Percentiles rank a stretch among this genome's conserved stretches.
phyloP scores from a whole-genome alignment of 2,329 filamentous ascomycete genomes.

The Aspergillus sojae region DNA sequence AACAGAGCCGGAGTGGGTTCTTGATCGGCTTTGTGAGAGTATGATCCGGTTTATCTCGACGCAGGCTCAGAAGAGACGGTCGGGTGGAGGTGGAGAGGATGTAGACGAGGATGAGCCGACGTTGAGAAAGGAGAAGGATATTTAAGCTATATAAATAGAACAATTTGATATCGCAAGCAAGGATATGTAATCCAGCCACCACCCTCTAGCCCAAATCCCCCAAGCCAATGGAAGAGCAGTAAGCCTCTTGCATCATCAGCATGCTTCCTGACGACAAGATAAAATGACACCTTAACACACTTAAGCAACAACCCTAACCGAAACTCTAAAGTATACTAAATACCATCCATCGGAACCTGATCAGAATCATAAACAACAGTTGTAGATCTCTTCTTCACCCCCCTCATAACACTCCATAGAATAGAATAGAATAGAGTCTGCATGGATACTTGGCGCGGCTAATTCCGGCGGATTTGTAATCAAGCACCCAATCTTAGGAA shows the following conservation, averaged over 20 bases:
- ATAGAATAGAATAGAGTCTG: too few relatives aligned
- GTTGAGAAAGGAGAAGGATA: conserved; percentile 27
- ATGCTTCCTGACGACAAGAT: not conserved
- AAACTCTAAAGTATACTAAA: not conserved
- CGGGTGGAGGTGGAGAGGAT: not conserved
- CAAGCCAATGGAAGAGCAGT: not conserved
- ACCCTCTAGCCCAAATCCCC: not conserved
- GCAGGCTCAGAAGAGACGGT: conserved; percentile 18
- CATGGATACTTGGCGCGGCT: too few relatives aligned
- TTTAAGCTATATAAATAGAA: not conserved
- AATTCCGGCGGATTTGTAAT: not conserved
- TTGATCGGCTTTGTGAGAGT: conserved; percentile 68
- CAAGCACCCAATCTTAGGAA: not conserved
- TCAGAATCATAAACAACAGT: too few relatives aligned
- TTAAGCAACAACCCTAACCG: not conserved
- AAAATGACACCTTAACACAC: too few relatives aligned
- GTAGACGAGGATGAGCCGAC: conserved; percentile 19
- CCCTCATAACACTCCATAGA: too few relatives aligned
- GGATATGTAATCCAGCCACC: too few relatives aligned
- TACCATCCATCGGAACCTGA: too few relatives aligned
- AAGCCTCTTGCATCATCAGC: not conserved
- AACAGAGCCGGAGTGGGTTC: conserved; percentile 67
- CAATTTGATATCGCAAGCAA: not conserved
- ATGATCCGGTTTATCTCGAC: conserved; percentile 51
- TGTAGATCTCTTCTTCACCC: too few relatives aligned